A percentile compares a stretch with the other conserved stretches of the same genome.
Conservation (phyloP, 2,329 filamentous ascomycete species). For the Stenocarpella maydis region DNA sequence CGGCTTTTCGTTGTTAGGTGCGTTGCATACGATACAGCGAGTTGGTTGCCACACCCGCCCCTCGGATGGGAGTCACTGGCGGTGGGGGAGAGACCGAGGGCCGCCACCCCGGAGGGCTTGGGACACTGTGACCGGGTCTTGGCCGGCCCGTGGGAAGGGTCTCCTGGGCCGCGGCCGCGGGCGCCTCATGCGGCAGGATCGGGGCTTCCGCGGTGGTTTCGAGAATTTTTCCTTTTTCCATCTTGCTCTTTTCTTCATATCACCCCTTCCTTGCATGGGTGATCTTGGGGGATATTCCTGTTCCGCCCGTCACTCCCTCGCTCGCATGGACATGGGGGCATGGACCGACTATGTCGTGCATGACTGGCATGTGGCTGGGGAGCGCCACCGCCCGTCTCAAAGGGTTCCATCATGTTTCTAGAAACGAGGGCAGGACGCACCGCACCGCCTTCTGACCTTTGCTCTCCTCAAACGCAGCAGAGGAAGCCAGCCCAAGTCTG, state of each 20-base stretch:
- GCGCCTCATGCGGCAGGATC: constrained; percentile 13
- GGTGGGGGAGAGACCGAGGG: not conserved
- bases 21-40: too few relatives aligned
- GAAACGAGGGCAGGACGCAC: not conserved
- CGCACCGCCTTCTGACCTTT: too few relatives aligned
- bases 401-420: not conserved
- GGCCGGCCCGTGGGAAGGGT: constrained; percentile 7
- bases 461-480: too few relatives aligned
- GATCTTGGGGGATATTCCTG: not conserved
- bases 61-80: too few relatives aligned
- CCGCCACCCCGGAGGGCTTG: not conserved
- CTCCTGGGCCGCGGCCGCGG: not conserved
- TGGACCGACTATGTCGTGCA: not conserved
- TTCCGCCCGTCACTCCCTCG: not conserved
- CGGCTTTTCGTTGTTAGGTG: too few relatives aligned
- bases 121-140: constrained; percentile 4
- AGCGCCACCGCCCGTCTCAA: not conserved
- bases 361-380: not conserved
- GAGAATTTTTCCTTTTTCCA: not conserved
- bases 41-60: too few relatives aligned
- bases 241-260: not conserved
- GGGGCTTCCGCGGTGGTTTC: not conserved
- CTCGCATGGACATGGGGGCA: not conserved
- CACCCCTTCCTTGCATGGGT: not conserved
- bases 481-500: too few relatives aligned